Conservation (phyloP, 176 grass and related monocot genomes). For the Cocos nucifera region DNA sequence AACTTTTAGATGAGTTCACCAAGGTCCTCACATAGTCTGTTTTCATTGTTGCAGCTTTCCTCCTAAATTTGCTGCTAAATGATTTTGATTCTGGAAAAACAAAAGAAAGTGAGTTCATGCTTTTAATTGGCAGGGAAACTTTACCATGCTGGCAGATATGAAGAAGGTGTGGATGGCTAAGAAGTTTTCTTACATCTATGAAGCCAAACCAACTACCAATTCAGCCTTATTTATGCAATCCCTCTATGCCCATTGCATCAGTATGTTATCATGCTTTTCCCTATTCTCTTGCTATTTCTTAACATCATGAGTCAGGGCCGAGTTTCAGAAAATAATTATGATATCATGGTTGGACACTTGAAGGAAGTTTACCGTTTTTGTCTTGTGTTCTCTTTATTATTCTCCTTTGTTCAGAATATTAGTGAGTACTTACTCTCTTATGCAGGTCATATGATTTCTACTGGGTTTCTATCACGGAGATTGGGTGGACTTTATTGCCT, state of each 20-base stretch:
- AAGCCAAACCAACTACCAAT: conserved; percentile 50
- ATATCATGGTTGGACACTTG: too few relatives aligned
- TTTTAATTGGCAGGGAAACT: conserved; percentile 39
- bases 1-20: conserved; percentile 50
- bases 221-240: conserved; percentile 83
- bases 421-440: not conserved
- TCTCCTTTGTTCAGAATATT: too few relatives aligned
- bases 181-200: conserved; percentile 79
- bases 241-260: conserved; percentile 58
- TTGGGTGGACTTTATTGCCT: conserved; percentile 87
- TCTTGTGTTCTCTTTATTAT: not conserved
- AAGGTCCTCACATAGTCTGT: conserved; percentile 23
- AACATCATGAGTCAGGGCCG: not conserved
- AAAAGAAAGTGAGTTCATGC: too few relatives aligned
- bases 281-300: not conserved
- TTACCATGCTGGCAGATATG: conserved; percentile 32
- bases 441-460: conserved; percentile 62
- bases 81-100: too few relatives aligned
- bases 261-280: conserved; percentile 17
- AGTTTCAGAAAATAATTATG: too few relatives aligned
- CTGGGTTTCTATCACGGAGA: conserved; percentile 34
- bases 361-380: not conserved
- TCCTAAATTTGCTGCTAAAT: not conserved
- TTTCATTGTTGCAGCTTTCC: not conserved
- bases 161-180: conserved; percentile 64